These are phyloP conservation scores for Pseudogymnoascus verrucosus DNA, from an alignment of 2,329 filamentous ascomycete genomes.

Conservation along the genomic window DNA sequence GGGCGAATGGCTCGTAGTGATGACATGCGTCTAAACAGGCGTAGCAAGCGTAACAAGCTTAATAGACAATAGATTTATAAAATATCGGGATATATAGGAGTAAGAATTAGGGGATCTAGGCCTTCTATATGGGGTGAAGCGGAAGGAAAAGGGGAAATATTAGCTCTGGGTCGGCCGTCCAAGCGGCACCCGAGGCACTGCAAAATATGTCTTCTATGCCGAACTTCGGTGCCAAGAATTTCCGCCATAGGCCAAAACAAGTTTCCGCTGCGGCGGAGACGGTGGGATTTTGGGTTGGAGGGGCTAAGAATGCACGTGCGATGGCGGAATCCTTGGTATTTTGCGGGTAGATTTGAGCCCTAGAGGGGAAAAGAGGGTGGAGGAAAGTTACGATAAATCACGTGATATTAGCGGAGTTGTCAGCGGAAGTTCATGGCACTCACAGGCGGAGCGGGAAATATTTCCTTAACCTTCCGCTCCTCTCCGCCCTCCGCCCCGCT, in stretches of 20 bases:
- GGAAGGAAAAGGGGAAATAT: neutral
- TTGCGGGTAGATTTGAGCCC: neutral
- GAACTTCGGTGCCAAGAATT: neutral
- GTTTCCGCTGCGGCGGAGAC: neutral
- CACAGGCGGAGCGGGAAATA: neutral
- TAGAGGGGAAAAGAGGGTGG: neutral
- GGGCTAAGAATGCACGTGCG: neutral
- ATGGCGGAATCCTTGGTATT: neutral
- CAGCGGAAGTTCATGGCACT: neutral
- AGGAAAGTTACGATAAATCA: neutral
- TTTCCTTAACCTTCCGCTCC: too few relatives aligned
- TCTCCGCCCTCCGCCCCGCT: neutral
- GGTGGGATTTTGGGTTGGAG: neutral
- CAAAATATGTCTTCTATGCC: neutral
- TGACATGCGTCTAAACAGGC: constrained; percentile 32
- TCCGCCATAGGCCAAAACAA: neutral
- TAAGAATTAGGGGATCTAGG: neutral
- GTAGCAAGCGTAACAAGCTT: neutral
- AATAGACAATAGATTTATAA: neutral
- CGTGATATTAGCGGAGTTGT: neutral
- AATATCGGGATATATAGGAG: constrained; percentile 4
- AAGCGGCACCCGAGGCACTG: neutral
- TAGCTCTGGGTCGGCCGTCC: neutral
- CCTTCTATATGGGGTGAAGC: neutral
- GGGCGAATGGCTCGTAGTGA: constrained; percentile 14